Base-by-base conservation (phyloP, 2,329 filamentous ascomycete species). In the Sporothrix schenckii region DNA sequence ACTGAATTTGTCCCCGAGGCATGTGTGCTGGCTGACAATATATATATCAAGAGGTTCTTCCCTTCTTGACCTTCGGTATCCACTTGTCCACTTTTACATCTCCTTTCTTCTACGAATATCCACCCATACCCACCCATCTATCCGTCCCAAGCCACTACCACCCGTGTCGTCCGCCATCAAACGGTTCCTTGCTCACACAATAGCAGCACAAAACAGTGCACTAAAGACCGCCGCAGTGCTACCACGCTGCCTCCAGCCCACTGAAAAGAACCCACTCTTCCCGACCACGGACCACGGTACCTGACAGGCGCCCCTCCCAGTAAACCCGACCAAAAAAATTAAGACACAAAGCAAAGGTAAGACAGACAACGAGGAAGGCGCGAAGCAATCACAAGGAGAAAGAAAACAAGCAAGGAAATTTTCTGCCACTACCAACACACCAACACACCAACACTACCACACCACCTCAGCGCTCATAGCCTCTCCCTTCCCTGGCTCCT, bases 221-320 rank as follows among this genome's bases (percentile, higher is more conserved):
- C 34, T 69, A 58, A 60, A 71, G 63, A 56, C 69, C 19, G 47
- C 69, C 65, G 16, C 71, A 71, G 71, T 72, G 68, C 66, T 71
- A 72, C 71, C 71, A 70, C 68, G 41, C 54, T 41, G 47, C 69
- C 65, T 52, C 58, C 56, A 68, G 70, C 14, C 70, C 72, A 71
- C 73, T 71, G 70, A 70, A 67, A 61, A 63, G 65, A 72, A 73
- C 34, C 72, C 73, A 72, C 72, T 66, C 71, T 72, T 72, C 70
- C 73, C 73, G 72, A 56, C 71, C 61, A 72, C 71, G 61, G 71
- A 70, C 72, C 72, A 72, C 70, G 71, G 73, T 73, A 73, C 73
- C 73, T 74, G 73, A 72, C 73, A 73, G 72, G 41, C 68, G 44
- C 47, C 54, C 71, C 49, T 58, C 61, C 71, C 63, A 66, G 60